Conservation (phyloP, 345 rosid genomes). For the Murraya paniculata region DNA sequence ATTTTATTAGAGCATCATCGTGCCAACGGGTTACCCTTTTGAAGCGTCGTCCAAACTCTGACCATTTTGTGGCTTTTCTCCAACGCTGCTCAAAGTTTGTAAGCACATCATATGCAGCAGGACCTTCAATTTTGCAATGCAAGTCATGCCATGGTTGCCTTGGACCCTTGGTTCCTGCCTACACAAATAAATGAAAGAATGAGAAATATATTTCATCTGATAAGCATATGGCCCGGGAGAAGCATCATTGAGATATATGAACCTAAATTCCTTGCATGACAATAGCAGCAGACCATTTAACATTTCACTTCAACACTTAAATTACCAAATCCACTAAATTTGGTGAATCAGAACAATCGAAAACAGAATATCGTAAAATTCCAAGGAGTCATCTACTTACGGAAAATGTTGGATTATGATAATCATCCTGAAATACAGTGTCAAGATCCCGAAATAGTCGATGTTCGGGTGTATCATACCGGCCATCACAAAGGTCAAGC, state of each 20-base stretch:
- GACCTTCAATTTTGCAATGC: constrained; percentile 89
- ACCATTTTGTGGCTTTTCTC: constrained; percentile 79
- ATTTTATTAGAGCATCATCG: constrained; percentile 74
- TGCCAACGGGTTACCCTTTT: constrained; percentile 70
- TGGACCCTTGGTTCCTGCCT: constrained; percentile 70
- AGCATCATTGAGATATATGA: not conserved
- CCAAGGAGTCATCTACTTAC: constrained; percentile 31
- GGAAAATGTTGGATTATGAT: constrained; percentile 62
- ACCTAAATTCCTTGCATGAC: not conserved
- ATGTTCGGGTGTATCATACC: constrained; percentile 73
- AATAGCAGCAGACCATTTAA: not conserved
- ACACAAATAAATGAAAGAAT: constrained; percentile 9
- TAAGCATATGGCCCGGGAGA: not conserved
- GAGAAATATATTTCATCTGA: not conserved
- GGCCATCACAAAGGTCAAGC: constrained; percentile 77
- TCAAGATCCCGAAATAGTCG: constrained; percentile 53
- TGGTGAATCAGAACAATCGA: not conserved
- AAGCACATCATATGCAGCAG: constrained; percentile 91
- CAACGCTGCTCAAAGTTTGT: constrained; percentile 90
- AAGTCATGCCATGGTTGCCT: constrained; percentile 92
- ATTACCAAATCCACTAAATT: not conserved
- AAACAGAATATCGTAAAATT: not conserved
- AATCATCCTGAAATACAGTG: constrained; percentile 50
- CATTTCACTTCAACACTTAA: not conserved
- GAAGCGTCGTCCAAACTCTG: constrained; percentile 55